Percentiles rank a stretch among this genome's conserved stretches.
Evolutionary conservation across 78 protist species (phyloP).

Genomic region (Dictyostelium purpureum): DNA sequence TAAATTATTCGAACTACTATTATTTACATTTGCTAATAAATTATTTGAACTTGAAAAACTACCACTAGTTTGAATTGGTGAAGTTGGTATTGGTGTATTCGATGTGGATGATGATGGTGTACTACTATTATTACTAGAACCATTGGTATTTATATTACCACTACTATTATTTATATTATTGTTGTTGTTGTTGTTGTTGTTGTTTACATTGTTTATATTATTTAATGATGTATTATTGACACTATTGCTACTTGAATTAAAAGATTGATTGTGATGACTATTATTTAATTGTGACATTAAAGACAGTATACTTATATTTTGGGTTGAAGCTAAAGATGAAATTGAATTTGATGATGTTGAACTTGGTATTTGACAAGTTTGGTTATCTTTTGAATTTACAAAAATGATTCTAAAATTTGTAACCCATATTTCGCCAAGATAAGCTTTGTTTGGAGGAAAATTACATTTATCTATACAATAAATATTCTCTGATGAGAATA

Average conservation of each 20-base stretch:
- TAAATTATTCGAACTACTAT: neutral
- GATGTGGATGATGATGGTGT: neutral
- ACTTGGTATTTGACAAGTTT: neutral
- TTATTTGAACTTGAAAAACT: neutral
- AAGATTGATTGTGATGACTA: neutral
- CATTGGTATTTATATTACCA: neutral
- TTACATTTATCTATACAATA: conserved; percentile 67
- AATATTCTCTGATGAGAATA: conserved; percentile 51
- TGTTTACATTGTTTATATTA: neutral
- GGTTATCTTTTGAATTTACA: conserved; percentile 48
- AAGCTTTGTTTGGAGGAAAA: conserved; percentile 58
- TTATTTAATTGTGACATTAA: neutral
- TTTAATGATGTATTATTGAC: neutral
- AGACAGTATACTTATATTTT: neutral
- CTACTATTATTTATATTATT: neutral
- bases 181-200: neutral
- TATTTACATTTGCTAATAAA: neutral
- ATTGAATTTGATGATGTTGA: conserved; percentile 31
- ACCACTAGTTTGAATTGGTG: conserved; percentile 1
- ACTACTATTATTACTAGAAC: neutral
- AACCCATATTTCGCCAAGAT: conserved; percentile 64
- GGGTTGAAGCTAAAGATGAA: conserved; percentile 20
- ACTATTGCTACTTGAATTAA: neutral
- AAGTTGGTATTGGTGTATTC: conserved; percentile 11
- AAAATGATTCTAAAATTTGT: conserved; percentile 59